phyloP scores from a whole-genome alignment of 371 early-diverging fungal species.

The Mortierella sp. region DNA sequence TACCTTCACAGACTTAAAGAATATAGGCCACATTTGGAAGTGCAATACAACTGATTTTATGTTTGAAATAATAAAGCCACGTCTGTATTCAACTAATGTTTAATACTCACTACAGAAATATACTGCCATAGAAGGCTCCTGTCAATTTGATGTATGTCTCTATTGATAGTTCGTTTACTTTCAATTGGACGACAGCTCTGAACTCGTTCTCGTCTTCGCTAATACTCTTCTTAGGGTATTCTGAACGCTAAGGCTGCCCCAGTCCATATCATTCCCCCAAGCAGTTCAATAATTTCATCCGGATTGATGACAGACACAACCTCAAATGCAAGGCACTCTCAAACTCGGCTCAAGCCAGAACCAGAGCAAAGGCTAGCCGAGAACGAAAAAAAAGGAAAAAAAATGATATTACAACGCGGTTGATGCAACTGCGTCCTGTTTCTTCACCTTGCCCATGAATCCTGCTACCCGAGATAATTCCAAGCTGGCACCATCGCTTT shows the following conservation, averaged over 20 bases:
- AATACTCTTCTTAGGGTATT: slow-evolving; percentile 61
- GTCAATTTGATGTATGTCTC: slow-evolving; percentile 9
- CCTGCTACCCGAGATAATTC: slow-evolving; percentile 71
- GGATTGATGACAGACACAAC: slow-evolving; percentile 70
- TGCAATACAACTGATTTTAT: background rate
- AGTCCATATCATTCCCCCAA: slow-evolving; percentile 69
- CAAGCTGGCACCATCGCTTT: slow-evolving; percentile 77
- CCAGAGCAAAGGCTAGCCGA: too few relatives aligned
- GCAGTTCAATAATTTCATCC: slow-evolving; percentile 69
- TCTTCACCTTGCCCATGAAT: slow-evolving; percentile 68
- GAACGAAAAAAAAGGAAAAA: background rate
- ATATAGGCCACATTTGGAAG: slow-evolving; percentile 8
- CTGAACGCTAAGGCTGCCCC: slow-evolving; percentile 65
- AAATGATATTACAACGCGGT: background rate
- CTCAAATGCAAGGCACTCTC: slow-evolving; percentile 71
- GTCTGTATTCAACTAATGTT: background rate
- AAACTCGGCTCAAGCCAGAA: slow-evolving; percentile 52
- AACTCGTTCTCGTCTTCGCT: slow-evolving; percentile 58
- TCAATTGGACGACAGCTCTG: slow-evolving; percentile 58
- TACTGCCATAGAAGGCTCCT: slow-evolving; percentile 7
- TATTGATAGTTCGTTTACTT: slow-evolving; percentile 17
- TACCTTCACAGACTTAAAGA: background rate
- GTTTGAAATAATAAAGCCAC: background rate
- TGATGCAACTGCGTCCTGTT: slow-evolving; percentile 57
- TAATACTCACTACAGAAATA: slow-evolving; percentile 6